Percentiles rank a stretch among this genome's conserved stretches.
Conservation (phyloP, 148 eudicot species). For the Limonium bicolor region DNA sequence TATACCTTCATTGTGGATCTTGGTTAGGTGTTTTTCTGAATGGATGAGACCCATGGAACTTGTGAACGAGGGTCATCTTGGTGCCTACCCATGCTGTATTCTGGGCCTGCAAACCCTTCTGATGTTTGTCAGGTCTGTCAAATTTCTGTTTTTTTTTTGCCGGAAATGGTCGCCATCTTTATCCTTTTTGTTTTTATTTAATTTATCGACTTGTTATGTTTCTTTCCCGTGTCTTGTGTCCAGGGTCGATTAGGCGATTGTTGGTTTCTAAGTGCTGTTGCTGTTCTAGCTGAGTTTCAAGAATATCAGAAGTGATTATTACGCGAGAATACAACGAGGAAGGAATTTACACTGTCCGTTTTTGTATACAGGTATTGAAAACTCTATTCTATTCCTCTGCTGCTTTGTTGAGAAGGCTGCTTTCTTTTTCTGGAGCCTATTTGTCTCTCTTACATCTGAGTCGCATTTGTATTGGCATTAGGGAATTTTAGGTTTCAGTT, state of each 20-base stretch:
- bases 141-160: not conserved
- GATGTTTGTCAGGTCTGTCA: constrained; percentile 95
- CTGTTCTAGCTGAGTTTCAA: constrained; percentile 91
- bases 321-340: constrained; percentile 90
- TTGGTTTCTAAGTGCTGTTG: constrained; percentile 99
- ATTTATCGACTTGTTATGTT: constrained; percentile 2
- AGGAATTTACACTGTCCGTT: constrained; percentile 96
- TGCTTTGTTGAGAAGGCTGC: not conserved
- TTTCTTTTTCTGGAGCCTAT: not conserved
- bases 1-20: not conserved
- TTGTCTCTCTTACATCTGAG: too few relatives aligned
- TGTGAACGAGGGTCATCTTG: constrained; percentile 50
- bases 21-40: constrained; percentile 69
- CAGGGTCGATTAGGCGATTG: constrained; percentile 99
- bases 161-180: not conserved
- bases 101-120: constrained; percentile 86
- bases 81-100: constrained; percentile 74
- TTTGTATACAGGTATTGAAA: constrained; percentile 99
- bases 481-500: too few relatives aligned
- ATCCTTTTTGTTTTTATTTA: not conserved
- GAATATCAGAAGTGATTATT: constrained; percentile 86
- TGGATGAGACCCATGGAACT: constrained; percentile 89
- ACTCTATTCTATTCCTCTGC: too few relatives aligned
- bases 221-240: constrained; percentile 5
- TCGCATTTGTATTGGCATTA: too few relatives aligned